Base-by-base conservation (phyloP, 768 basidiomycete species). In the Termitomyces heimii region DNA sequence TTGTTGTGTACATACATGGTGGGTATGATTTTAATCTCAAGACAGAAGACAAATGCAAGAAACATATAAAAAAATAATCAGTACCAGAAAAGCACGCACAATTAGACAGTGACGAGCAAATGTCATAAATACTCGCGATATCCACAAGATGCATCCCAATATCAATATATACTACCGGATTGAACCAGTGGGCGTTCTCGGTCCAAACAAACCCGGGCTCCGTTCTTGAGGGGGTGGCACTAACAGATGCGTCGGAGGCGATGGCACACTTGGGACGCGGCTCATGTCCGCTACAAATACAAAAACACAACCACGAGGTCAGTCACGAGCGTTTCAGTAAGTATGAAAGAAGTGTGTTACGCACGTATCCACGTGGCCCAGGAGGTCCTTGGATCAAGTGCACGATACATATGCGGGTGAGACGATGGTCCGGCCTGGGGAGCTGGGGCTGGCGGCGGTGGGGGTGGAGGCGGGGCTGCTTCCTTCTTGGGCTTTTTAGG, bases 181-280 rank as follows among this genome's bases (percentile, higher is more conserved):
- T 8, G 71, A 71, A 53, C 70, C 70, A 53, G 77, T 73, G 12
- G 84, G 86, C n/a, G 87, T 83, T 40, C 86, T 77, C 42, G 90
- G 89, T 32, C 91, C 91, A 65, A 92, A 93, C 59, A 93, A 70
- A 31, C 89, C 89, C 43, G 83, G 85, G 56, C 80, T 84, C 9
- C 58, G 53, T 24, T 62, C 62, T 39, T 73, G 71, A 48, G 72
- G 73, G 12, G 78, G 79, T 29, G 87, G 85, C 24, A 87, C 82
- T 35, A 85, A 73, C 12, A 88, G 70, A 18, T 80, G 82, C 47
- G 78, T 70, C 3, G 62, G 59, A 20, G 78, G 69, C 7, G 82
- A 79, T 5, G 83, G 78, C n/a, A 87, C 82, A 5, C 86, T 85
- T 3, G 86, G 85, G 22, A 69, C 76, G 42, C 76, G 66, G 37